Evolutionary conservation across 2,329 filamentous ascomycete species (phyloP).

Genomic region (Hymenoscyphus fraxineus): DNA sequence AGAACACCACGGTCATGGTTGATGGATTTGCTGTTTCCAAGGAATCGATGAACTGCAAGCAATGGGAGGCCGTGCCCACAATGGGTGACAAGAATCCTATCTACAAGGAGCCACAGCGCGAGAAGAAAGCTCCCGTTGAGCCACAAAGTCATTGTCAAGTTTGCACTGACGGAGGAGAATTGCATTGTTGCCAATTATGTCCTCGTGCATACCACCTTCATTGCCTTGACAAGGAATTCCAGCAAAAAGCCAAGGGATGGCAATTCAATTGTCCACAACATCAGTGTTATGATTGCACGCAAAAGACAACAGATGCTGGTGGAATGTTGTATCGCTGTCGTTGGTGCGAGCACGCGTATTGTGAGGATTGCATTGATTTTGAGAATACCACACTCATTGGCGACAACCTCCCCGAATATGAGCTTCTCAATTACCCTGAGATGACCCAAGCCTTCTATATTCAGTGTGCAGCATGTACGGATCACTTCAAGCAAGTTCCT

Average conservation of each 20-base stretch:
- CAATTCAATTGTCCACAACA: slow-evolving; percentile 56
- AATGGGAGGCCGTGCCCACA: slow-evolving; percentile 56
- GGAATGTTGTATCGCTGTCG: slow-evolving; percentile 47
- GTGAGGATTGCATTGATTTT: slow-evolving; percentile 57
- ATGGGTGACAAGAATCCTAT: slow-evolving; percentile 52
- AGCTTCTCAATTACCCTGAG: slow-evolving; percentile 44
- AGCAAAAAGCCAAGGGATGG: slow-evolving; percentile 41
- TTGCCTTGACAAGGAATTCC: slow-evolving; percentile 43
- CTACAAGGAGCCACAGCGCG: slow-evolving; percentile 45
- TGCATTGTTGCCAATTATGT: slow-evolving; percentile 48
- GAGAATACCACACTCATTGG: slow-evolving; percentile 47
- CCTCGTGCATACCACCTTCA: slow-evolving; percentile 51
- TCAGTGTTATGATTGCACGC: slow-evolving; percentile 48
- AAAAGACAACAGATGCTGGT: slow-evolving; percentile 44
- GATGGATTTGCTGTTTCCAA: slow-evolving; percentile 54
- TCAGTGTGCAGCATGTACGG: slow-evolving; percentile 44
- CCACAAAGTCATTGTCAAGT: slow-evolving; percentile 50
- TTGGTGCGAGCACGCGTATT: slow-evolving; percentile 53
- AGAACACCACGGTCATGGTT: slow-evolving; percentile 55
- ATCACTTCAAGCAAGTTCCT: slow-evolving; percentile 35
- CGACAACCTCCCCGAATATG: slow-evolving; percentile 48
- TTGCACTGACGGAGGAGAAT: slow-evolving; percentile 47
- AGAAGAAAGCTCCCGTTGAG: slow-evolving; percentile 44
- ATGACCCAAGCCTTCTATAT: slow-evolving; percentile 48
- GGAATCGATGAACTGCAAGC: slow-evolving; percentile 48